phyloP scores from a whole-genome alignment of 2,329 filamentous ascomycete genomes.

The Cladosporium sp. region DNA sequence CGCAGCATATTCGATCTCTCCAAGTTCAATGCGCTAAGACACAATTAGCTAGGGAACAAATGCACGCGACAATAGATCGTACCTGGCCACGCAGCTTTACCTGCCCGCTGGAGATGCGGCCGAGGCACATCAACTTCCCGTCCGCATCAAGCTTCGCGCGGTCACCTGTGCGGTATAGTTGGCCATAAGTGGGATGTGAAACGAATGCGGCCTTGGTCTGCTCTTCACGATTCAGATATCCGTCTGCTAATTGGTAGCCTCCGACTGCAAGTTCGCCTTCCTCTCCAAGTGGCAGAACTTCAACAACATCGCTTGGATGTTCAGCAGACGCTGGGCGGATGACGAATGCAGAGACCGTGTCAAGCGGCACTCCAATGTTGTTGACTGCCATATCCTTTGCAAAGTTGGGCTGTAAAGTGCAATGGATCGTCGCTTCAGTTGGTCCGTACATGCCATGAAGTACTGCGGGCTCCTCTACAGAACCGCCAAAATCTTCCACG shows the following conservation, averaged over 20 bases:
- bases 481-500: constrained; percentile 74
- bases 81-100: constrained; percentile 84
- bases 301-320: constrained; percentile 31
- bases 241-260: constrained; percentile 74
- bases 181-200: constrained; percentile 61
- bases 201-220: constrained; percentile 74
- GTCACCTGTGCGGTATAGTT: constrained; percentile 82
- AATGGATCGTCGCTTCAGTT: constrained; percentile 90
- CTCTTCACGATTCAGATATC: constrained; percentile 78
- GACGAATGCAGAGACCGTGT: constrained; percentile 78
- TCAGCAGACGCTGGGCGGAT: constrained; percentile 48
- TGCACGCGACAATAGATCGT: constrained; percentile 58
- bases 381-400: constrained; percentile 56
- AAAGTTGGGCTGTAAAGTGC: constrained; percentile 71
- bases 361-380: constrained; percentile 75
- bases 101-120: constrained; percentile 76
- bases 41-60: constrained; percentile 28
- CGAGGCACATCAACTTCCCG: constrained; percentile 78
- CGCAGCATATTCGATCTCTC: constrained; percentile 68
- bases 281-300: constrained; percentile 64
- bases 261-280: constrained; percentile 80
- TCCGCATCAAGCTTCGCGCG: constrained; percentile 68
- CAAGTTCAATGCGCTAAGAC: constrained; percentile 55
- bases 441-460: constrained; percentile 94
- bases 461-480: constrained; percentile 56